Conservation (phyloP, 2,329 filamentous ascomycete species). For the Colletotrichum sp. region DNA sequence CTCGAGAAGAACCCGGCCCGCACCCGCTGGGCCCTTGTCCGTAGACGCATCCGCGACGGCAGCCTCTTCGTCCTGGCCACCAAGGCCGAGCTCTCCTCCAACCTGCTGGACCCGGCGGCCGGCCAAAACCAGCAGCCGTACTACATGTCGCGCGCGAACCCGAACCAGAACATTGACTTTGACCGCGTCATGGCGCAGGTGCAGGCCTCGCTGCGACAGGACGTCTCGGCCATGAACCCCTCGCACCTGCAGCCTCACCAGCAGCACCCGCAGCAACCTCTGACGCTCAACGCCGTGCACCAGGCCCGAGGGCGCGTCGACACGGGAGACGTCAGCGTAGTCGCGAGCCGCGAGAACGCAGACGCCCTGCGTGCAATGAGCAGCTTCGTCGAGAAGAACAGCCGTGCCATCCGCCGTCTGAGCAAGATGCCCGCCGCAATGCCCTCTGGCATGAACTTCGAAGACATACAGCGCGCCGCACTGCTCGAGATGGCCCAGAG, state of each 20-base stretch:
- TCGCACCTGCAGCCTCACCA: conserved; percentile 24
- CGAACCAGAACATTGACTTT: conserved; percentile 45
- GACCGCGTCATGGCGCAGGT: conserved; percentile 50
- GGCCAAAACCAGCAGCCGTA: conserved; percentile 28
- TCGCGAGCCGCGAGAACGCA: conserved; percentile 45
- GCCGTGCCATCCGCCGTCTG: conserved; percentile 45
- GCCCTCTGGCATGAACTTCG: conserved; percentile 28
- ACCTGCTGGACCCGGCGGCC: conserved; percentile 27
- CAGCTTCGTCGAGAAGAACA: conserved; percentile 47
- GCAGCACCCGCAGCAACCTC: conserved; percentile 29
- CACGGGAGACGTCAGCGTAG: conserved; percentile 38
- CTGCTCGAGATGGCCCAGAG: conserved; percentile 23
- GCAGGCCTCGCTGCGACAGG: conserved; percentile 33
- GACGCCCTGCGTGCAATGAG: conserved; percentile 50
- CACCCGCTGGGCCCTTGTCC: conserved; percentile 55
- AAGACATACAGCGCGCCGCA: conserved; percentile 31
- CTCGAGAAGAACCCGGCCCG: conserved; percentile 58
- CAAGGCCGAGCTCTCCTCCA: conserved; percentile 34
- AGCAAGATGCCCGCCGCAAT: conserved; percentile 41
- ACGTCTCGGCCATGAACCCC: conserved; percentile 13
- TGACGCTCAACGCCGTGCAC: conserved; percentile 47
- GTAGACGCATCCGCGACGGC: conserved; percentile 52
- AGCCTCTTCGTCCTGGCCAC: conserved; percentile 56
- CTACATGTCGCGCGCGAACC: conserved; percentile 27
- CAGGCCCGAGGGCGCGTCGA: conserved; percentile 36